A percentile compares a stretch with the other conserved stretches of the same genome.
Evolutionary conservation across 2,329 filamentous ascomycete genomes (phyloP).

Genomic region (Colletotrichum lupini): DNA sequence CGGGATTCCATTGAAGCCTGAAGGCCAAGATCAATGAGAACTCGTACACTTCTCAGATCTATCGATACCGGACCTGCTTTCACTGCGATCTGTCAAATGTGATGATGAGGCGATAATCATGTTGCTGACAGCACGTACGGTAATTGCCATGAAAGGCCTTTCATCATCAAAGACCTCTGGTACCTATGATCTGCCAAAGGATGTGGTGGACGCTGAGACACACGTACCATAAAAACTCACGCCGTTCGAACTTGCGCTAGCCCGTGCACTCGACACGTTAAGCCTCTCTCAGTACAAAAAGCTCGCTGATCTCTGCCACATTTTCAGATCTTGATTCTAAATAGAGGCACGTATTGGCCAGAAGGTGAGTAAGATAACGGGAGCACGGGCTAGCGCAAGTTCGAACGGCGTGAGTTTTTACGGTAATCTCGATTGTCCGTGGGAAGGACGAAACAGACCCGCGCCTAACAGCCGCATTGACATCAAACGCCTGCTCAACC

Average conservation of each 20-base stretch:
- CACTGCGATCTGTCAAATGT: not conserved
- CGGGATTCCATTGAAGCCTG: not conserved
- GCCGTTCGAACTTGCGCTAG: no score
- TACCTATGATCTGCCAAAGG: not conserved
- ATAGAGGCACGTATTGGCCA: no score
- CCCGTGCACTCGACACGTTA: no score
- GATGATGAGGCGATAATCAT: not conserved
- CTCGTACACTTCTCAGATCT: not conserved
- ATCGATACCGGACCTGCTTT: not conserved
- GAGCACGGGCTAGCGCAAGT: no score
- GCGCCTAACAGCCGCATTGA: constrained; percentile 19
- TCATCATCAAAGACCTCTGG: not conserved
- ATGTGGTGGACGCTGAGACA: constrained; percentile 18
- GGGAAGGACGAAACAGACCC: constrained; percentile 10
- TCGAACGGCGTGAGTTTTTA: no score
- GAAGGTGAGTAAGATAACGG: no score
- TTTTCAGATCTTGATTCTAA: no score
- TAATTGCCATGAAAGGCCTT: not conserved
- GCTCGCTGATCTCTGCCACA: no score
- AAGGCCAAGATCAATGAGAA: not conserved
- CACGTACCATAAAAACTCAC: not conserved
- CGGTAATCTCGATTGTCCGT: constrained; percentile 21
- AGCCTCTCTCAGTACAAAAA: no score
- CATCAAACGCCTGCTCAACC: not conserved
- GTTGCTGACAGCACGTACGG: not conserved